Evolutionary conservation across 169 alveolate species (phyloP).

Genomic region (Besnoitia besnoiti): DNA sequence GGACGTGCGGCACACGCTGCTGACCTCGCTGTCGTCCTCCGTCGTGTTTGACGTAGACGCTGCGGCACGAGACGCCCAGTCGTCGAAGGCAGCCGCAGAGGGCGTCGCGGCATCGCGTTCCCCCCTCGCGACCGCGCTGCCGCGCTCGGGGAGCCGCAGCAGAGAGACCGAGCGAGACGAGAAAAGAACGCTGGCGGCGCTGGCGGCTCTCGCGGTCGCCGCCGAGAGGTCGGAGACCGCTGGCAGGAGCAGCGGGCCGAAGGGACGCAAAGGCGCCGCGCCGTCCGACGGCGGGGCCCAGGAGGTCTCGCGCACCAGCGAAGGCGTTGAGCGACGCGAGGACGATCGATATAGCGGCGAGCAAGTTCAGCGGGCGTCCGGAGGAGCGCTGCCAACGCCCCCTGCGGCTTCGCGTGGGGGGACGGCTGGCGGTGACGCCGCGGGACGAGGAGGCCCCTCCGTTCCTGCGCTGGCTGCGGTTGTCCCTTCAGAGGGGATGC

Average conservation of each 20-base stretch:
- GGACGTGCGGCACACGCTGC: not conserved
- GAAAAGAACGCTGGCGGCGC: constrained; percentile 41
- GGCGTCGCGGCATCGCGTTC: too few species aligned
- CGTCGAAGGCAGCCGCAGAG: not conserved
- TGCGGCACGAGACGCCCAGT: not conserved
- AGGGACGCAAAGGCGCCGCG: not conserved
- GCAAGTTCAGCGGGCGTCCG: not conserved
- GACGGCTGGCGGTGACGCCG: not conserved
- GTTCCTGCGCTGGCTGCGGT: not conserved
- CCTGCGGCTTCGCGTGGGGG: not conserved
- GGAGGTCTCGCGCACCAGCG: too few species aligned
- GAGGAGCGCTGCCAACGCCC: not conserved
- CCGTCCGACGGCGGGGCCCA: not conserved
- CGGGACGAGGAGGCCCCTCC: not conserved
- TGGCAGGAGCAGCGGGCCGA: not conserved
- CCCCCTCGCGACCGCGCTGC: too few species aligned
- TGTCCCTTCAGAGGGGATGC: too few species aligned
- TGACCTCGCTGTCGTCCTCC: not conserved
- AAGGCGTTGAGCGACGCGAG: not conserved
- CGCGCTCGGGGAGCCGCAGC: too few species aligned
- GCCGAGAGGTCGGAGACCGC: constrained; percentile 42
- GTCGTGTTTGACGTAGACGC: not conserved
- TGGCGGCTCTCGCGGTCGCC: constrained; percentile 32
- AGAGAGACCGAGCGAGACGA: not conserved
- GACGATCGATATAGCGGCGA: not conserved